These are phyloP conservation scores for Boletellus ananiceps DNA, from an alignment of 768 basidiomycete genomes.

Conservation along the genomic window DNA sequence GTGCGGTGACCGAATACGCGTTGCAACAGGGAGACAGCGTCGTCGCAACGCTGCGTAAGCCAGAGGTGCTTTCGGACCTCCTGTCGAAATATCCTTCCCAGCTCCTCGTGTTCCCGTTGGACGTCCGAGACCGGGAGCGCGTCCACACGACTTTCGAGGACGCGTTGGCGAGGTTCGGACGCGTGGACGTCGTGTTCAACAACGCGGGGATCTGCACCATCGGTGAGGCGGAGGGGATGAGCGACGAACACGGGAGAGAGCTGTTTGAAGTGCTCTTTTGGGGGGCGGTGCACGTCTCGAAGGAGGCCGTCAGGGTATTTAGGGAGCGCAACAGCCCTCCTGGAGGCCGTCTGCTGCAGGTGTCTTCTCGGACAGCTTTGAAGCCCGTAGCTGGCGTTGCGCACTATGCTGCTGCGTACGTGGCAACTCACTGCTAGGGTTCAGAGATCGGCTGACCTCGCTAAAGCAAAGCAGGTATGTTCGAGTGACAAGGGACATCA, in stretches of 20 bases:
- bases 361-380: conserved; percentile 28
- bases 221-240: conserved; percentile 36
- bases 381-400: conserved; percentile 14
- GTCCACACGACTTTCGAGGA: conserved; percentile 33
- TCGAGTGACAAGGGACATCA: background rate
- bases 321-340: conserved; percentile 36
- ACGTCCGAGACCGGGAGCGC: conserved; percentile 33
- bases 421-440: background rate
- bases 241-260: conserved; percentile 30
- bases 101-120: conserved; percentile 37
- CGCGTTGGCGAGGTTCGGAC: conserved; percentile 35
- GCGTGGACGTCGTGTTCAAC: conserved; percentile 43
- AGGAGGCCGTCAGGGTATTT: conserved; percentile 32
- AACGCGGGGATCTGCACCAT: conserved; percentile 36
- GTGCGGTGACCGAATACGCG: conserved; percentile 29
- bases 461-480: conserved; percentile 25
- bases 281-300: conserved; percentile 33
- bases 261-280: conserved; percentile 40
- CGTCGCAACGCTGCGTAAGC: conserved; percentile 39
- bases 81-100: conserved; percentile 24
- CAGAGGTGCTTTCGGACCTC: conserved; percentile 27
- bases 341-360: conserved; percentile 38
- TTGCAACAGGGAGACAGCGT: conserved; percentile 37
- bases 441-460: background rate
- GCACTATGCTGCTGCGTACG: conserved; percentile 27